Evolutionary conservation across 257 asterid genomes (phyloP).

Genomic region (Knoxia roxburghii): DNA sequence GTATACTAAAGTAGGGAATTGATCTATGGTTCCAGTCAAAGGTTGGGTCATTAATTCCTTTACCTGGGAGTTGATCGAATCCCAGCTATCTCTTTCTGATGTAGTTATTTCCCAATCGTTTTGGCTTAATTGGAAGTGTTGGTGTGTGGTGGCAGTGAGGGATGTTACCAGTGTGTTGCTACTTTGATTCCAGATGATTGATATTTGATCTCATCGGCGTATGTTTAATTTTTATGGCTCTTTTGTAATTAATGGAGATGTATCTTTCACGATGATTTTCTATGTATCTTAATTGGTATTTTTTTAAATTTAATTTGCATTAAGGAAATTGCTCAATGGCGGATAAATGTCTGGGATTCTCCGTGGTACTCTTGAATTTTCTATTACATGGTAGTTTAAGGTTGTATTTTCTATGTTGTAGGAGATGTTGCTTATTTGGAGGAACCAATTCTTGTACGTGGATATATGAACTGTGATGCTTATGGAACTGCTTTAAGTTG

Average conservation of each 20-base stretch:
- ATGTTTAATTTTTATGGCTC: background rate
- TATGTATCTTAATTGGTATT: background rate
- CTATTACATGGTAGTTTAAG: background rate
- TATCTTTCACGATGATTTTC: background rate
- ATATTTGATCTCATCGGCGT: background rate
- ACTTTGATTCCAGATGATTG: constrained; percentile 8
- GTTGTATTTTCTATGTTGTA: background rate
- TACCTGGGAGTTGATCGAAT: constrained; percentile 11
- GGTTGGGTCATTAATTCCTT: background rate
- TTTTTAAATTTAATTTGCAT: background rate
- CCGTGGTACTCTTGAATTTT: background rate
- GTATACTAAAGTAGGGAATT: background rate
- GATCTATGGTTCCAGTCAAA: background rate
- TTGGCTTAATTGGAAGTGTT: background rate
- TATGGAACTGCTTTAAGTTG: background rate
- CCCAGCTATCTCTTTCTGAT: constrained; percentile 3
- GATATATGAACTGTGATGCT: background rate
- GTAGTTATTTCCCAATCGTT: background rate
- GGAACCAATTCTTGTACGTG: background rate
- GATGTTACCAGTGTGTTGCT: background rate
- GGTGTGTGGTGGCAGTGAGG: background rate
- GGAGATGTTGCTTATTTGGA: background rate
- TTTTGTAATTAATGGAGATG: background rate
- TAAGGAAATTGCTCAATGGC: background rate
- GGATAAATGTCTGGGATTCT: background rate